phyloP scores from a whole-genome alignment of 805 yeast genomes.

The Yamadazyma sp. region DNA sequence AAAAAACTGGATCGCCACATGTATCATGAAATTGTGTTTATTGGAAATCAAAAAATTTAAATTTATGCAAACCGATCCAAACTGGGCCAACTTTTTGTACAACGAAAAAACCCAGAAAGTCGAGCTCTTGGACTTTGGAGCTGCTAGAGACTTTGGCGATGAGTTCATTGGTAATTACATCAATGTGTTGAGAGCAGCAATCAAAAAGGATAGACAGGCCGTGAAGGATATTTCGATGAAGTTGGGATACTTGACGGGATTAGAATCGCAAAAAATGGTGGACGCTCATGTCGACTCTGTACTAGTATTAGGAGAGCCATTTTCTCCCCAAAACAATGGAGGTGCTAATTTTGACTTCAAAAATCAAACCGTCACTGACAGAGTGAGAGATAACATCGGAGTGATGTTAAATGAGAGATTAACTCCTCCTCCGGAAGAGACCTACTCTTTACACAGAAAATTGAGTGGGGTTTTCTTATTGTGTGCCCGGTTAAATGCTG shows the following conservation, averaged over 20 bases:
- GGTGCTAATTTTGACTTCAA: constrained; percentile 67
- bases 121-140: constrained; percentile 93
- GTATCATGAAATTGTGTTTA: constrained; percentile 83
- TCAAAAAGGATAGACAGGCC: constrained; percentile 58
- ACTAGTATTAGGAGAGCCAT: constrained; percentile 90
- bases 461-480: constrained; percentile 90
- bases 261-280: constrained; percentile 84
- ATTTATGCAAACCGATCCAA: constrained; percentile 98
- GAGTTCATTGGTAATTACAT: constrained; percentile 71
- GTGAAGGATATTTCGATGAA: constrained; percentile 66
- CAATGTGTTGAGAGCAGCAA: constrained; percentile 72
- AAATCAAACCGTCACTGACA: constrained; percentile 87
- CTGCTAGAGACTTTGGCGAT: constrained; percentile 75
- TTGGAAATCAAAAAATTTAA: constrained; percentile 79
- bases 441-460: constrained; percentile 93
- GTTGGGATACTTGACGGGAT: constrained; percentile 88
- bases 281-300: constrained; percentile 91
- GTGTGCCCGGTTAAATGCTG: constrained; percentile 82
- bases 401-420: constrained; percentile 89
- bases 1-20: constrained; percentile 77
- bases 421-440: constrained; percentile 98
- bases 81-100: constrained; percentile 96
- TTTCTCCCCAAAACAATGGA: constrained; percentile 50
- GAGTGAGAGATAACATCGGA: constrained; percentile 85
- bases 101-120: constrained; percentile 68